Base-by-base conservation (phyloP, 2,329 filamentous ascomycete genomes). In the Fusarium abutilonis region DNA sequence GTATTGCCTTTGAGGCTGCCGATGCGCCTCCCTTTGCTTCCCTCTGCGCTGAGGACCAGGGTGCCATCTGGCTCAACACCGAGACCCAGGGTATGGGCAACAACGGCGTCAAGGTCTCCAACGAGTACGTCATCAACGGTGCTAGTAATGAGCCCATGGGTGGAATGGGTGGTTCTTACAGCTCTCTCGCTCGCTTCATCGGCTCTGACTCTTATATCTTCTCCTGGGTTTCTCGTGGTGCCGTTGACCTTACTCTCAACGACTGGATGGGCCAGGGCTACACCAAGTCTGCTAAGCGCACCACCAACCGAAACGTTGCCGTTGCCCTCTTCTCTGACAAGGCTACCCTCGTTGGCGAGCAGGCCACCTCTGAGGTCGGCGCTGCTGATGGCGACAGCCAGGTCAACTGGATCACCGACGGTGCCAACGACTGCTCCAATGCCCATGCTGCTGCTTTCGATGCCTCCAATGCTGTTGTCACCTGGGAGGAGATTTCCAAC, bases 61-160 rank as follows among this genome's bases (percentile, higher is more conserved):
- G 85, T 19, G 82, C 80, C 38, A 85, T 88, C 73, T 88, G 85
- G 85, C 76, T 88, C 44, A 88, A 88, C 77, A 87, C 84, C 19
- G 79, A 83, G 52, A 81, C 79, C 3, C 82, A 83, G 66, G 80
- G 80, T 23, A 88, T 88, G 86, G 68, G 57, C 53, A 77, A 69
- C 58, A 69, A 72, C 38, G 84, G 84, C 28, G 78, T 83, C 65
- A 88, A 88, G 74, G 78, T 88, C 57, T 84, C 84, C 54, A 87
- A 87, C 72, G 85, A 88, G 72, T 83, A 86, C 63, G 82, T 81
- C 19, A 86, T 82, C 58, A 87, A 88, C 68, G 85, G 85, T 35
- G 84, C 73, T 6, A 79, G 77, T 36, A 83, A 83, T 43, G 85
- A 88, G 72, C 76, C 84, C 26, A 82, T 87, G 80, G 86, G 86